These are phyloP conservation scores for Candida argentea DNA, from an alignment of 805 yeast genomes.

Conservation along the genomic window DNA sequence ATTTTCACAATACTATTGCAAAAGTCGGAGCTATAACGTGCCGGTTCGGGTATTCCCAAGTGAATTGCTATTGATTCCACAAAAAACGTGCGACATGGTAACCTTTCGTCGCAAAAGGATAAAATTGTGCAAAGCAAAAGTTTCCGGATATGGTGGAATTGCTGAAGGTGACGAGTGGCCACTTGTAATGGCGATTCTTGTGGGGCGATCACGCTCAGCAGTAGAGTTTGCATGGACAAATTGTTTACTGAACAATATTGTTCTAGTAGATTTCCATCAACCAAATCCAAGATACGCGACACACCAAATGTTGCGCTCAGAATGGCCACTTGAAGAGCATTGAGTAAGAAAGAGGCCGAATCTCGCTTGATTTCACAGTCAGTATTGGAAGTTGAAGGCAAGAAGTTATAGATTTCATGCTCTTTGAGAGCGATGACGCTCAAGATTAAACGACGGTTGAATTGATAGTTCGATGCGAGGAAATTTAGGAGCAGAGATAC, in stretches of 20 bases:
- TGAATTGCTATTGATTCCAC: too few species aligned
- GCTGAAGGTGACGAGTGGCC: slow-evolving; percentile 8
- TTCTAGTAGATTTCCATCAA: slow-evolving; percentile 30
- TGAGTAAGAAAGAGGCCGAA: slow-evolving; percentile 11
- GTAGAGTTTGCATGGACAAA: slow-evolving; percentile 15
- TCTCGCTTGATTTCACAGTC: slow-evolving; percentile 3
- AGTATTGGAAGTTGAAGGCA: slow-evolving; percentile 1
- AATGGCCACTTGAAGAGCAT: slow-evolving; percentile 18
- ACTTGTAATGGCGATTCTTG: too few species aligned
- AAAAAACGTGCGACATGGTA: too few species aligned
- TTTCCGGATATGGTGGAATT: slow-evolving; percentile 28
- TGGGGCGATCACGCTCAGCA: slow-evolving; percentile 5
- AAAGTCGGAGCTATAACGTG: too few species aligned
- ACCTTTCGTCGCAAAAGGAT: slow-evolving; percentile 24
- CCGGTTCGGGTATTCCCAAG: too few species aligned
- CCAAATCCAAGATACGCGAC: slow-evolving; percentile 19
- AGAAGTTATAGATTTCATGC: slow-evolving; percentile 14
- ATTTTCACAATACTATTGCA: too few species aligned
- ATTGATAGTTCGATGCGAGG: slow-evolving; percentile 21
- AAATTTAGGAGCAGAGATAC: slow-evolving; percentile 18
- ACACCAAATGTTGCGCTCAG: slow-evolving; percentile 19
- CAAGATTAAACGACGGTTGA: slow-evolving; percentile 27
- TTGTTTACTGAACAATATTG: slow-evolving; percentile 30
- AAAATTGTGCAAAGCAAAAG: slow-evolving; percentile 29
- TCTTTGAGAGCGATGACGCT: slow-evolving; percentile 23